Evolutionary conservation across 1,284 basidiomycete genomes (phyloP).

Genomic region (Rhodofomes roseus): DNA sequence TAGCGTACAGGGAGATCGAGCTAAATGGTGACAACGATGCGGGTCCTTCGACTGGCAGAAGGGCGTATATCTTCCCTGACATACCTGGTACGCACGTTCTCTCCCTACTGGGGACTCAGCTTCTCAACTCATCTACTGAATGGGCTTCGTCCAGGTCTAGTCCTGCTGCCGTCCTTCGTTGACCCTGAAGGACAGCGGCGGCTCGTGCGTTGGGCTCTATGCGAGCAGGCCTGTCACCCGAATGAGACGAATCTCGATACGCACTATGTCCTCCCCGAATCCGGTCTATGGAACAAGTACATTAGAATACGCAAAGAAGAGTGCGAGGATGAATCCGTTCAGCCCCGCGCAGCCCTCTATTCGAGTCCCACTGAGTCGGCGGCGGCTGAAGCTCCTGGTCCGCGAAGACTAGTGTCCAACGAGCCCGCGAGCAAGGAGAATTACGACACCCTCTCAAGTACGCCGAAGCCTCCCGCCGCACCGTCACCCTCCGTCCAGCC

Average conservation of each 20-base stretch:
- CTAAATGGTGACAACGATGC: constrained; percentile 5
- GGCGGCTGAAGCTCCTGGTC: constrained; percentile 38
- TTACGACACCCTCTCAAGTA: constrained; percentile 40
- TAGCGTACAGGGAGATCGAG: constrained; percentile 32
- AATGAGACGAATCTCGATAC: constrained; percentile 87
- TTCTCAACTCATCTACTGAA: not conserved
- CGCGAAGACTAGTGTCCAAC: constrained; percentile 66
- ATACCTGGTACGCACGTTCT: constrained; percentile 48
- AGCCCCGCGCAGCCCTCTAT: constrained; percentile 32
- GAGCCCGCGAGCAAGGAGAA: constrained; percentile 53
- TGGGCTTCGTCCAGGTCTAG: constrained; percentile 55
- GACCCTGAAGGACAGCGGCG: constrained; percentile 55
- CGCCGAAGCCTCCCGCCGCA: constrained; percentile 53
- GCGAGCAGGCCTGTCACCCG: constrained; percentile 69
- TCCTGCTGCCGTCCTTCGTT: constrained; percentile 75
- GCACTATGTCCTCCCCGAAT: constrained; percentile 72
- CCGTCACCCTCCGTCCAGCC: constrained; percentile 56
- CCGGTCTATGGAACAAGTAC: constrained; percentile 72
- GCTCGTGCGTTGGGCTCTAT: constrained; percentile 68
- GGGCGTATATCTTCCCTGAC: constrained; percentile 47
- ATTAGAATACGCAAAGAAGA: constrained; percentile 32
- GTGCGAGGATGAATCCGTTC: constrained; percentile 32
- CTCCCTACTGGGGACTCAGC: not conserved
- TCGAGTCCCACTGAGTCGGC: constrained; percentile 15
- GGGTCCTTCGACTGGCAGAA: constrained; percentile 16